A percentile compares a stretch with the other conserved stretches of the same genome.
phyloP scores from a whole-genome alignment of 345 rosid genomes.

The Boechera retrofracta region DNA sequence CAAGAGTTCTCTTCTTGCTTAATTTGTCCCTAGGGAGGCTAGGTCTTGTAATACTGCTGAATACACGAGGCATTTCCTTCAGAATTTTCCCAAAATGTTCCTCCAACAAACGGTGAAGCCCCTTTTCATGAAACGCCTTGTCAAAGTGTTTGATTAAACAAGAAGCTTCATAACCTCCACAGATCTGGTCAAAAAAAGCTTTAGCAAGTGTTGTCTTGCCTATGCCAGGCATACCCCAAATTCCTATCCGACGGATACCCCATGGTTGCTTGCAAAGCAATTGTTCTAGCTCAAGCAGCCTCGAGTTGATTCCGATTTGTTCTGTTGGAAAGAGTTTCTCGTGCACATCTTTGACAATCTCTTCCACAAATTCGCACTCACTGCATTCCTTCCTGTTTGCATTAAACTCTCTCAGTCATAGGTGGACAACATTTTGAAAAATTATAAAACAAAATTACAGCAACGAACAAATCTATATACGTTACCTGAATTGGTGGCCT shows the following conservation, averaged over 20 bases:
- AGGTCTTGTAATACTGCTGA: slow-evolving; percentile 21
- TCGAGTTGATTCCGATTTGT: slow-evolving; percentile 5
- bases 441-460: not conserved
- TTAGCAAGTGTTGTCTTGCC: slow-evolving; percentile 34
- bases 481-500: slow-evolving; percentile 4
- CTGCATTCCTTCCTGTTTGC: slow-evolving; percentile 14
- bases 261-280: slow-evolving; percentile 17
- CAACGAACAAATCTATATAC: not conserved
- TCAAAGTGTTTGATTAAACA: slow-evolving; percentile 22
- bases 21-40: not conserved
- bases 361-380: slow-evolving; percentile 29
- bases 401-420: not conserved
- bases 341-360: slow-evolving; percentile 19
- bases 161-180: slow-evolving; percentile 19
- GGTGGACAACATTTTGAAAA: not conserved
- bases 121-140: slow-evolving; percentile 11
- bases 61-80: slow-evolving; percentile 8
- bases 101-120: not conserved
- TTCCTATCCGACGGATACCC: slow-evolving; percentile 28
- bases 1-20: slow-evolving; percentile 25
- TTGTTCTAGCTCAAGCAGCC: not conserved
- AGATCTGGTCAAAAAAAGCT: not conserved
- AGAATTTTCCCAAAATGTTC: slow-evolving; percentile 7
- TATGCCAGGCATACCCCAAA: slow-evolving; percentile 41
- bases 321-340: not conserved